These are phyloP conservation scores for Actinomucor elegans DNA, from an alignment of 371 early-diverging fungal genomes.

Conservation along the genomic window DNA sequence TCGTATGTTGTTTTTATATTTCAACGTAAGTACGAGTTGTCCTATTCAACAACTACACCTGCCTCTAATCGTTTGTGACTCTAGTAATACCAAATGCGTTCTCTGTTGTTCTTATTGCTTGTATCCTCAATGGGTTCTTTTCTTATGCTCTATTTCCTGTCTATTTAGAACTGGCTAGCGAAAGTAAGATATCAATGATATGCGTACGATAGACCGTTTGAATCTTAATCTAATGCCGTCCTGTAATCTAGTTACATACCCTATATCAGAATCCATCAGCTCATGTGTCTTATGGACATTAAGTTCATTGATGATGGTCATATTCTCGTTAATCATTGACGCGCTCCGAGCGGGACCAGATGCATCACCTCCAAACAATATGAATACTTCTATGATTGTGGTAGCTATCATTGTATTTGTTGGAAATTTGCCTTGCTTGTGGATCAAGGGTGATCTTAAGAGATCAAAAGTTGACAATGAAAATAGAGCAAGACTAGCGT, in stretches of 20 bases:
- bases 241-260: conserved; percentile 29
- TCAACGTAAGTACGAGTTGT: conserved; percentile 21
- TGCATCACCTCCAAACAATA: conserved; percentile 34
- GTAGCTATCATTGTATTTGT: conserved; percentile 20
- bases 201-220: not conserved
- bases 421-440: conserved; percentile 32
- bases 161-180: conserved; percentile 34
- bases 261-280: conserved; percentile 36
- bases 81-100: conserved; percentile 33
- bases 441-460: conserved; percentile 38
- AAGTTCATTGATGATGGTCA: conserved; percentile 19
- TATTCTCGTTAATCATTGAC: conserved; percentile 32
- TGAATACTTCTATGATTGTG: conserved; percentile 30
- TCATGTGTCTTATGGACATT: conserved; percentile 32
- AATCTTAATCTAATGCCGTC: not conserved
- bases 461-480: conserved; percentile 12
- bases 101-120: conserved; percentile 17
- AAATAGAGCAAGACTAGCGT: not conserved
- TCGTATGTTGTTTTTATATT: conserved; percentile 31
- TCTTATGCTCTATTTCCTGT: conserved; percentile 35
- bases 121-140: conserved; percentile 31
- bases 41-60: too few relatives aligned
- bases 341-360: conserved; percentile 34
- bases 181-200: conserved; percentile 31
- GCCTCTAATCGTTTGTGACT: too few relatives aligned